A percentile compares a stretch with the other conserved stretches of the same genome.
Evolutionary conservation across 2,329 filamentous ascomycete genomes (phyloP).

Genomic region (Setomelanomma holmii): DNA sequence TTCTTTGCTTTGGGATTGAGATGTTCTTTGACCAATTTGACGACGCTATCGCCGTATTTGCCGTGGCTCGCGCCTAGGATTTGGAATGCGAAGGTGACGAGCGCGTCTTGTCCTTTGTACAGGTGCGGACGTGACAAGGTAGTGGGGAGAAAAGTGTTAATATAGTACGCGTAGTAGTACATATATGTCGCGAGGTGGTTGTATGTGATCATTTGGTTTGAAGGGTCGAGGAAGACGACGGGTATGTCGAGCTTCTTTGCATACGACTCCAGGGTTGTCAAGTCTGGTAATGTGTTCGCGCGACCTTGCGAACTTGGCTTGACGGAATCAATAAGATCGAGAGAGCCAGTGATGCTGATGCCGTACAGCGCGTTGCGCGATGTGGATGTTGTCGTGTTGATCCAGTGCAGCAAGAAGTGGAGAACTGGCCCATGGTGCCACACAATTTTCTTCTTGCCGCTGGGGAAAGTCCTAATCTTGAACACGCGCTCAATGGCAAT

Average conservation of each 20-base stretch:
- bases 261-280: constrained; percentile 35
- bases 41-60: constrained; percentile 25
- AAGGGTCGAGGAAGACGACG: constrained; percentile 38
- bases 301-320: constrained; percentile 28
- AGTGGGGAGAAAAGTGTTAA: constrained; percentile 34
- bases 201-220: constrained; percentile 27
- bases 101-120: constrained; percentile 34
- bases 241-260: constrained; percentile 31
- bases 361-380: constrained; percentile 29
- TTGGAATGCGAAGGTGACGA: constrained; percentile 38
- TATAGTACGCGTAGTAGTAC: constrained; percentile 43
- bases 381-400: constrained; percentile 32
- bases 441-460: constrained; percentile 26
- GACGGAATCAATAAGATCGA: constrained; percentile 25
- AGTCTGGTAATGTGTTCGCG: constrained; percentile 27
- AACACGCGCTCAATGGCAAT: constrained; percentile 29
- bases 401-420: constrained; percentile 36
- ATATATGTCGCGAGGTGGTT: constrained; percentile 35
- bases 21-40: constrained; percentile 31
- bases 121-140: constrained; percentile 28
- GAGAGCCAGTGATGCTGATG: constrained; percentile 33
- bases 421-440: constrained; percentile 46
- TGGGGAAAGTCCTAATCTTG: constrained; percentile 14
- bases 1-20: constrained; percentile 24
- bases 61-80: constrained; percentile 29